A percentile compares a stretch with the other conserved stretches of the same genome.
Conservation (phyloP, 257 asterid species). For the Scutellaria minor region DNA sequence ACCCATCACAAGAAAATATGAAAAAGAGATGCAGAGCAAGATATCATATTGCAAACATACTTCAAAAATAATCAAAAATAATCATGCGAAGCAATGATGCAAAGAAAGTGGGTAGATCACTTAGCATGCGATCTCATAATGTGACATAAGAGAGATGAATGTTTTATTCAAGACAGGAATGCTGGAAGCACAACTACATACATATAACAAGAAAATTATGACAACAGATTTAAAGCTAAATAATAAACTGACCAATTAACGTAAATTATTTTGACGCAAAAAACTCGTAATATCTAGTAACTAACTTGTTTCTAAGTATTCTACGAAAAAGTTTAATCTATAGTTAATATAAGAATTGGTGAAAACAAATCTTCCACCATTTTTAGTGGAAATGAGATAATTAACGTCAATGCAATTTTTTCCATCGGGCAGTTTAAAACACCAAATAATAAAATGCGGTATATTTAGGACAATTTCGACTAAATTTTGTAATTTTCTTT, state of each 20-base stretch:
- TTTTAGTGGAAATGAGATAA: no score
- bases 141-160: conserved; percentile 22
- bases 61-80: conserved; percentile 95
- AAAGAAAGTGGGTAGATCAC: not conserved
- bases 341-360: no score
- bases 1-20: conserved; percentile 26
- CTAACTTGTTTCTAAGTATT: no score
- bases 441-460: no score
- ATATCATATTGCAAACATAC: conserved; percentile 47
- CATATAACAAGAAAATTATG: not conserved
- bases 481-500: no score
- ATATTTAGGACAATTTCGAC: no score
- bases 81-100: conserved; percentile 53
- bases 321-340: no score
- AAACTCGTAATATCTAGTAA: conserved; percentile 11
- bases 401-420: no score
- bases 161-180: conserved; percentile 13
- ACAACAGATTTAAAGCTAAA: conserved; percentile 5
- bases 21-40: conserved; percentile 30
- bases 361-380: no score
- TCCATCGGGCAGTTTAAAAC: no score
- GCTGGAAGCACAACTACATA: not conserved
- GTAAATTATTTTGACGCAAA: not conserved
- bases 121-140: conserved; percentile 25
- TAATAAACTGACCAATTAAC: not conserved